Evolutionary conservation across 345 rosid species (phyloP).

Genomic region (Euclidium syriacum): DNA sequence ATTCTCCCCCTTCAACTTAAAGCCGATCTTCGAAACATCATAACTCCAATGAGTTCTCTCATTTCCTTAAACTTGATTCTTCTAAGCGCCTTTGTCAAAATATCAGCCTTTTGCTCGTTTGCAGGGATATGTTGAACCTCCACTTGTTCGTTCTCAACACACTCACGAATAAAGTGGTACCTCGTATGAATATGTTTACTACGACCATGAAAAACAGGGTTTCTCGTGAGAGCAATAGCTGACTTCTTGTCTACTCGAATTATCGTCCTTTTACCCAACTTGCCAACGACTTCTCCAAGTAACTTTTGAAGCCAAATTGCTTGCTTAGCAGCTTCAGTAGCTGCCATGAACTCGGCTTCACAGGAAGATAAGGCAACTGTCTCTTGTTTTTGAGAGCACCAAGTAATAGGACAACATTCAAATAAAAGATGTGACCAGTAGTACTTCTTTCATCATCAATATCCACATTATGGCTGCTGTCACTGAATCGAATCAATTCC

Average conservation of each 20-base stretch:
- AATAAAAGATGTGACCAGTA: neutral
- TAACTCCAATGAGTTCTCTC: too few species aligned
- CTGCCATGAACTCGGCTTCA: too few species aligned
- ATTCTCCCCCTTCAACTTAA: too few species aligned
- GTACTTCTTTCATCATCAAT: neutral
- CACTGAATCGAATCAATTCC: neutral
- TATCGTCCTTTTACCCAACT: neutral
- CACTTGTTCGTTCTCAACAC: neutral
- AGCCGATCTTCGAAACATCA: too few species aligned
- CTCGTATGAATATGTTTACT: neutral
- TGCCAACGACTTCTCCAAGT: neutral
- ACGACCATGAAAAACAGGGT: neutral
- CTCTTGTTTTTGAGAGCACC: too few species aligned
- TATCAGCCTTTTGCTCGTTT: neutral
- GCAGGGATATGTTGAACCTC: neutral
- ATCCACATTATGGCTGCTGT: neutral
- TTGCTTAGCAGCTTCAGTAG: neutral
- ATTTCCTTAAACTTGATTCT: too few species aligned
- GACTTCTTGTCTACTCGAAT: neutral
- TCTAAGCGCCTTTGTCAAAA: too few species aligned
- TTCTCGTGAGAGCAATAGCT: neutral
- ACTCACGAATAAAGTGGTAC: neutral
- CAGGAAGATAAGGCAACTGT: too few species aligned
- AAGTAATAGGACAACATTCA: too few species aligned
- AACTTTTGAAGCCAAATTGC: neutral